Percentiles rank a stretch among this genome's conserved stretches.
Evolutionary conservation across 2,329 filamentous ascomycete genomes (phyloP).

Genomic region (Meredithiella fracta): DNA sequence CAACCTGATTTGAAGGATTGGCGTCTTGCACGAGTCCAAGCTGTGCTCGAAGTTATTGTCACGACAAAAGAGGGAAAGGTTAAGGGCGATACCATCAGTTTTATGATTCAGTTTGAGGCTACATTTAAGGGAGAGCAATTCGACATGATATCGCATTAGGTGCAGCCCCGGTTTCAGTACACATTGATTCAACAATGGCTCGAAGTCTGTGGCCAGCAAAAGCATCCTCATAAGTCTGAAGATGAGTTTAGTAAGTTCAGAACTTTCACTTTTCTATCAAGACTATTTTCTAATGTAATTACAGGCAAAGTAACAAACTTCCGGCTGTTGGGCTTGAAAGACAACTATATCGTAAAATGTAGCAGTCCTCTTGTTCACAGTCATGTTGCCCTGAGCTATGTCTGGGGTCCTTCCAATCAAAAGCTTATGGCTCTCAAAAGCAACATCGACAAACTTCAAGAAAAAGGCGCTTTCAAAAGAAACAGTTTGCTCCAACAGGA

Average conservation of each 20-base stretch:
- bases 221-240: not conserved
- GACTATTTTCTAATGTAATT: not conserved
- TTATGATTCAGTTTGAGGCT: slow-evolving; percentile 7
- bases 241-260: not conserved
- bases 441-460: not conserved
- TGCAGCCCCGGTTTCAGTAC: not conserved
- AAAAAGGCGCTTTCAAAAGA: not conserved
- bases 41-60: not conserved
- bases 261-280: not conserved
- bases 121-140: not conserved
- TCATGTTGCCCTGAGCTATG: slow-evolving; percentile 31
- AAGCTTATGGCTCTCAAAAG: not conserved
- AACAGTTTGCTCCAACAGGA: not conserved
- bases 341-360: not conserved
- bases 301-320: not conserved
- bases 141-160: not conserved
- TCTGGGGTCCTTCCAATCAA: slow-evolving; percentile 20
- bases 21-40: not conserved
- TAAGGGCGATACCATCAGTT: not conserved
- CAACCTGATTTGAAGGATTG: not conserved
- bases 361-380: not conserved
- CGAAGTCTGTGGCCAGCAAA: not conserved
- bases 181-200: slow-evolving; percentile 3
- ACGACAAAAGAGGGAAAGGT: not conserved
- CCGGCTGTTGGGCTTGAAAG: not conserved